Percentiles rank a stretch among this genome's conserved stretches.
phyloP scores from a whole-genome alignment of 2,329 filamentous ascomycete genomes.

The Aphanoascus verrucosus region DNA sequence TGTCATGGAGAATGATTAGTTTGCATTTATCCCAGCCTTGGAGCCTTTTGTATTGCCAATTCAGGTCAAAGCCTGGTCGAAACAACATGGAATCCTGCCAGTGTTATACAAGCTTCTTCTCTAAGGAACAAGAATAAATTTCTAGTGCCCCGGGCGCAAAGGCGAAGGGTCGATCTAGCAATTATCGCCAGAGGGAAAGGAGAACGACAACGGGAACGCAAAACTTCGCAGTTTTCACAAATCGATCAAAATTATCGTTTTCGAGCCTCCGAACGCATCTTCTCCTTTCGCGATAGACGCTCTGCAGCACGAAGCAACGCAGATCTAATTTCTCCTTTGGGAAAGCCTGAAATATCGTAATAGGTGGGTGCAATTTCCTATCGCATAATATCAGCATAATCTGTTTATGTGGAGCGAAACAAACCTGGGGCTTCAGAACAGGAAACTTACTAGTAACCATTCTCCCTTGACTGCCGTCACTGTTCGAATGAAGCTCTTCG shows the following conservation, averaged over 20 bases:
- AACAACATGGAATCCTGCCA: too few relatives aligned
- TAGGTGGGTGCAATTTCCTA: conserved; percentile 89
- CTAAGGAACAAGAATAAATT: too few relatives aligned
- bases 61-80: too few relatives aligned
- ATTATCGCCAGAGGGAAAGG: not conserved
- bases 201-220: not conserved
- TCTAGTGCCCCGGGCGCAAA: too few relatives aligned
- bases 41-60: too few relatives aligned
- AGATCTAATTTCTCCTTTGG: conserved; percentile 73
- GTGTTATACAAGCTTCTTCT: too few relatives aligned
- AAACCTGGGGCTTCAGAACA: conserved; percentile 3
- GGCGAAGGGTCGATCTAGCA: too few relatives aligned
- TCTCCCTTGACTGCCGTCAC: conserved; percentile 86
- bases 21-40: too few relatives aligned
- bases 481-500: conserved; percentile 94
- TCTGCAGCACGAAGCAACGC: conserved; percentile 46
- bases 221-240: not conserved
- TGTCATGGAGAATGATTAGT: too few relatives aligned
- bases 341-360: conserved; percentile 75
- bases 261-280: conserved; percentile 33
- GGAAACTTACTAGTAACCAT: conserved; percentile 70
- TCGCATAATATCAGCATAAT: conserved; percentile 24
- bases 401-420: not conserved
- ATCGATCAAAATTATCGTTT: conserved; percentile 20
- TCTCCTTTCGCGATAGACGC: conserved; percentile 46